phyloP scores from a whole-genome alignment of 192 early-diverging fungal species.

The Mortierella hygrophila region DNA sequence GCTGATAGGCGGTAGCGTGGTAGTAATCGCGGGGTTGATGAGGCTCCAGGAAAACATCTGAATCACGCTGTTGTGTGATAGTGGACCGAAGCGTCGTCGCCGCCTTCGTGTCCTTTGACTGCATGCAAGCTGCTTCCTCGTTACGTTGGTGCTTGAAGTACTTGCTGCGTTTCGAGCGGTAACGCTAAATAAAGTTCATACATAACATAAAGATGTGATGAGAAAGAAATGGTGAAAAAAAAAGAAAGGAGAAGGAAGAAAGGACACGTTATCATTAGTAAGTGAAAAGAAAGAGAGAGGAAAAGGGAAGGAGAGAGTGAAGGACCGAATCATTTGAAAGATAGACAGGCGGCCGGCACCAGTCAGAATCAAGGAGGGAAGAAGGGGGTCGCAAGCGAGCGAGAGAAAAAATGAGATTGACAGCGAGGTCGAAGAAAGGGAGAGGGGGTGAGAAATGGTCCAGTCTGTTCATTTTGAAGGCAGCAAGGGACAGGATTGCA shows the following conservation, averaged over 20 bases:
- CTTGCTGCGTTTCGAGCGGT: constrained; percentile 11
- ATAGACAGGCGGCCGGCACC: neutral
- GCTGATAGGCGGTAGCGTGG: neutral
- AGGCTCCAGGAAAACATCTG: constrained; percentile 9
- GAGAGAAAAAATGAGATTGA: neutral
- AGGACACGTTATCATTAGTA: neutral
- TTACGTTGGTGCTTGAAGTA: constrained; percentile 5
- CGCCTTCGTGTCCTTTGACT: neutral
- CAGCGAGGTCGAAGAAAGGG: constrained; percentile 5
- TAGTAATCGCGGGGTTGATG: constrained; percentile 19
- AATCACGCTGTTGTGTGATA: neutral
- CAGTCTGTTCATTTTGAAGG: no score
- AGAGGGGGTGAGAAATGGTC: neutral
- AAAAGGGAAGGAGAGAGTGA: neutral
- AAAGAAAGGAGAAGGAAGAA: neutral
- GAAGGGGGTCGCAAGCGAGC: neutral
- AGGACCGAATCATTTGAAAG: neutral
- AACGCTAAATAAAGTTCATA: constrained; percentile 15
- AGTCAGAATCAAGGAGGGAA: constrained; percentile 3
- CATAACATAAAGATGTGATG: neutral
- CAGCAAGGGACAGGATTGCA: no score
- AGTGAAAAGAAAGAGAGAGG: neutral
- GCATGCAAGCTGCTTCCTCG: neutral
- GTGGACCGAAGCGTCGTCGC: neutral
- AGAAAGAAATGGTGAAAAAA: neutral